Base-by-base conservation (phyloP, 2,329 filamentous ascomycete species). In the Penicillium sp. region DNA sequence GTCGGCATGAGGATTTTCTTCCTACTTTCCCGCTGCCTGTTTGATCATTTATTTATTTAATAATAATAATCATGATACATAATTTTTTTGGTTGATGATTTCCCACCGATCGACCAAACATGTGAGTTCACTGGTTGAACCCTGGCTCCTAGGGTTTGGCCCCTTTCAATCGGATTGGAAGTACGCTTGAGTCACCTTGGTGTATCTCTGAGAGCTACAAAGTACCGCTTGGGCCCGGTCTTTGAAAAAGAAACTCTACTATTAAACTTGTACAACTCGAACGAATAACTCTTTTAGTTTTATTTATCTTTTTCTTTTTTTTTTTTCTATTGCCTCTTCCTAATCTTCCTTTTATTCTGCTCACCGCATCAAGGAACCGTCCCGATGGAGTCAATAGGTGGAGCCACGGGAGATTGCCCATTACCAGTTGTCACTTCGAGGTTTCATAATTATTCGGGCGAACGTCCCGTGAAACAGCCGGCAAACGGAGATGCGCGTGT, bases 331-430 rank as follows among this genome's bases (percentile, higher is more conserved):
- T n/a, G n/a, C n/a, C n/a, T n/a, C n/a, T n/a, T n/a, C n/a, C n/a
- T n/a, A n/a, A n/a, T n/a, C n/a, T n/a, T n/a, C n/a, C n/a, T n/a
- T n/a, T n/a, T n/a, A n/a, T n/a, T n/a, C n/a, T n/a, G n/a, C 31
- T 62, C 62, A 62, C 61, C 61, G 61, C 55, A 64, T 62, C 55
- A 31, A 63, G 51, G 52, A 57, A 60, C 52, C 56, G 54, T 52
- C 53, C 48, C 48, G 54, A 64, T 64, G 62, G 62, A 64, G 59
- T 39, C 59, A 36, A 31, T 21, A 44, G 39, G 62, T 65, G 62
- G 62, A 60, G 40, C 63, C 56, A 59, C 59, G 62, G 63, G 63
- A 63, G 62, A 66, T 65, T 63, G 61, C 56, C 62, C 55, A 56
- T 62, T 58, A 39, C 56, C 45, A 61, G 58, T 61, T 57, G 61